Conservation (phyloP, 768 basidiomycete species). For the Suillus bovinus region DNA sequence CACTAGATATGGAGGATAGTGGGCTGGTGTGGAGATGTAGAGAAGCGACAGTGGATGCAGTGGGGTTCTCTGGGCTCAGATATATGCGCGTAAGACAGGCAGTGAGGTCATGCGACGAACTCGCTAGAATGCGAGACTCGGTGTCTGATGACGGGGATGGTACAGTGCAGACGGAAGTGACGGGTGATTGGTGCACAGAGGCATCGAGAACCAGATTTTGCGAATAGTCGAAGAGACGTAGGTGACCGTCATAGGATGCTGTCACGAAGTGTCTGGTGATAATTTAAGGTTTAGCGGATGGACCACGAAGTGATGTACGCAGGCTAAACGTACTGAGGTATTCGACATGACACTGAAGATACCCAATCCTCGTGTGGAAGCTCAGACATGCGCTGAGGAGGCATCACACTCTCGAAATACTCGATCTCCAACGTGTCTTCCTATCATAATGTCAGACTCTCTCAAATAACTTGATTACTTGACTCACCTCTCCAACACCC, state of each 20-base stretch:
- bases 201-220: slow-evolving; percentile 53
- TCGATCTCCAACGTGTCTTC: slow-evolving; percentile 92
- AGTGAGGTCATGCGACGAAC: slow-evolving; percentile 78
- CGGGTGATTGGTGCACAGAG: slow-evolving; percentile 60
- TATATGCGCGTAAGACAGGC: slow-evolving; percentile 49
- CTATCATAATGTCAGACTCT: slow-evolving; percentile 35
- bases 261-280: slow-evolving; percentile 64
- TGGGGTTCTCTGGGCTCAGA: slow-evolving; percentile 15
- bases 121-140: slow-evolving; percentile 51
- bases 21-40: slow-evolving; percentile 84
- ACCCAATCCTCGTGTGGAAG: slow-evolving; percentile 95
- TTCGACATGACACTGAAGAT: slow-evolving; percentile 68
- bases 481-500: slow-evolving; percentile 66
- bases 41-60: slow-evolving; percentile 55
- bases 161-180: slow-evolving; percentile 64
- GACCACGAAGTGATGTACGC: background rate
- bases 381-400: slow-evolving; percentile 78
- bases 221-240: slow-evolving; percentile 75
- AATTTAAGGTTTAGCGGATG: slow-evolving; percentile 13
- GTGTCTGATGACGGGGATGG: slow-evolving; percentile 33
- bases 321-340: slow-evolving; percentile 47
- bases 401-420: slow-evolving; percentile 87
- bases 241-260: slow-evolving; percentile 76
- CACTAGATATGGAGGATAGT: slow-evolving; percentile 67
- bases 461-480: slow-evolving; percentile 7